phyloP scores from a whole-genome alignment of 495 filamentous ascomycete species.

The Hypoxylon cercidicola region DNA sequence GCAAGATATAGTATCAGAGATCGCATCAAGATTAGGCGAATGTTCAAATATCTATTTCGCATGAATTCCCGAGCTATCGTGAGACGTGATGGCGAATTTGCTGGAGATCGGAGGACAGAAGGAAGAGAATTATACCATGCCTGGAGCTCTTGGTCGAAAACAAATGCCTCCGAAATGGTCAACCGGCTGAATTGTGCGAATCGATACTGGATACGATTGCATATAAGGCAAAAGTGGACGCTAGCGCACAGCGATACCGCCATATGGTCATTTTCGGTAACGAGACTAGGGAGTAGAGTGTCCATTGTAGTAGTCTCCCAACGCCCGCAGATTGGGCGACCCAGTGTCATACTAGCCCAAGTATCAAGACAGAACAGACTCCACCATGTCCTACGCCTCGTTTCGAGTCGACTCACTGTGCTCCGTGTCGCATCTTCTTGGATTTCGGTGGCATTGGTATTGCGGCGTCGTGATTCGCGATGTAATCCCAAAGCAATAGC shows the following conservation, averaged over 20 bases:
- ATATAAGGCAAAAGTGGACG: slow-evolving; percentile 37
- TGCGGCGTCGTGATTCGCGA: slow-evolving; percentile 35
- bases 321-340: slow-evolving; percentile 36
- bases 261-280: slow-evolving; percentile 37
- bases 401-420: slow-evolving; percentile 26
- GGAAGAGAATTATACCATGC: slow-evolving; percentile 37
- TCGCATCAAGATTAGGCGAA: slow-evolving; percentile 40
- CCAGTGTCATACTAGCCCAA: slow-evolving; percentile 42
- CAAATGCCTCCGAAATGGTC: slow-evolving; percentile 29
- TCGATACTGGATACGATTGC: slow-evolving; percentile 39
- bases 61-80: slow-evolving; percentile 41
- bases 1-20: slow-evolving; percentile 38
- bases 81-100: slow-evolving; percentile 35
- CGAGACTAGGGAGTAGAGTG: slow-evolving; percentile 35
- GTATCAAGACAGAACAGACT: slow-evolving; percentile 44
- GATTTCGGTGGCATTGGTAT: not conserved
- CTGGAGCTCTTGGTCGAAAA: slow-evolving; percentile 40
- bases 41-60: slow-evolving; percentile 40
- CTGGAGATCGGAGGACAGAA: slow-evolving; percentile 28
- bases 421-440: slow-evolving; percentile 6
- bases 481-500: slow-evolving; percentile 43
- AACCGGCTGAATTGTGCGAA: slow-evolving; percentile 38
- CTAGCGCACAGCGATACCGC: slow-evolving; percentile 34
- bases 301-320: slow-evolving; percentile 39
- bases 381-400: slow-evolving; percentile 44